Evolutionary conservation across 495 filamentous ascomycete species (phyloP).

Genomic region (Talaromyces liani): DNA sequence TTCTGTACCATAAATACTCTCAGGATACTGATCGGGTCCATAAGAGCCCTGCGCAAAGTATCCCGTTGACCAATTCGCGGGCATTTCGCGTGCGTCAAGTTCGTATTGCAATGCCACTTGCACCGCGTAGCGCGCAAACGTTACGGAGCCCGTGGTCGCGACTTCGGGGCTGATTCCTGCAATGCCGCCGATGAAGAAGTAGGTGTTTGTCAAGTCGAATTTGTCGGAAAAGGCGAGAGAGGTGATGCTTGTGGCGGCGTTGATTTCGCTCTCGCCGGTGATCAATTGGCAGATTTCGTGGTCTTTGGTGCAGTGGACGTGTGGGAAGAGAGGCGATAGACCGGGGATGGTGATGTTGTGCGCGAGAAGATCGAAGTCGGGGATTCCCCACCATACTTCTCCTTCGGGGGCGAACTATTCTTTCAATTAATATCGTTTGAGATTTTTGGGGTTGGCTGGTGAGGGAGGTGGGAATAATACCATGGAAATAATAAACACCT

Average conservation of each 20-base stretch:
- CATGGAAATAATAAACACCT: slow-evolving; percentile 67
- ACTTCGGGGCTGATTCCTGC: slow-evolving; percentile 64
- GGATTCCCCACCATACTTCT: slow-evolving; percentile 57
- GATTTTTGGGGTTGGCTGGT: no score
- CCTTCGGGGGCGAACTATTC: slow-evolving; percentile 57
- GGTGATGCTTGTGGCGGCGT: slow-evolving; percentile 57
- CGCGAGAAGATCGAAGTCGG: slow-evolving; percentile 53
- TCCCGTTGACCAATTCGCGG: slow-evolving; percentile 54
- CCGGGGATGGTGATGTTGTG: slow-evolving; percentile 62
- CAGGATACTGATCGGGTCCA: slow-evolving; percentile 51
- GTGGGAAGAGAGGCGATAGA: slow-evolving; percentile 55
- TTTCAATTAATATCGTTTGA: slow-evolving; percentile 5
- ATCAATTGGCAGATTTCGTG: slow-evolving; percentile 55
- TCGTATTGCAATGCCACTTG: slow-evolving; percentile 72
- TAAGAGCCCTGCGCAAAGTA: slow-evolving; percentile 57
- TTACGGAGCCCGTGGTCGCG: slow-evolving; percentile 53
- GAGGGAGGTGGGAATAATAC: slow-evolving; percentile 20
- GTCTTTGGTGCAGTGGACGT: slow-evolving; percentile 54
- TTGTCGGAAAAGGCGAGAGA: slow-evolving; percentile 48
- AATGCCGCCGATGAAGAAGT: slow-evolving; percentile 67
- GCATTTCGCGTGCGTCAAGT: slow-evolving; percentile 64
- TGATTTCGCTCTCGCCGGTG: slow-evolving; percentile 60
- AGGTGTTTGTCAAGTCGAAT: slow-evolving; percentile 62
- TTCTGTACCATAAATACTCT: slow-evolving; percentile 64
- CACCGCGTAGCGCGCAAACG: slow-evolving; percentile 60